Evolutionary conservation across 257 asterid genomes (phyloP).

Genomic region (Solanum dulcamara): DNA sequence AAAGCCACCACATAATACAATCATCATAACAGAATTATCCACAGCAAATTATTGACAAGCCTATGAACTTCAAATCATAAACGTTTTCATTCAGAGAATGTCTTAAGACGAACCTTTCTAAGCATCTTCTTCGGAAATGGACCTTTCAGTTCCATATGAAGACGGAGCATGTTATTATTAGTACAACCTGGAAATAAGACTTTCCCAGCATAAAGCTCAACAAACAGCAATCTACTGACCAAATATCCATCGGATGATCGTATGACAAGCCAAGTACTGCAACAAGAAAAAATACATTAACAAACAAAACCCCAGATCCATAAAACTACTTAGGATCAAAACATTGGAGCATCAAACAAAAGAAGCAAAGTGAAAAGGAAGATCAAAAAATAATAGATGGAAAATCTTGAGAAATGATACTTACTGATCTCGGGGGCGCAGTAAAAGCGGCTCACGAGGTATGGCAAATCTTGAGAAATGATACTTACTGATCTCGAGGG

Average conservation of each 20-base stretch:
- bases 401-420: constrained; percentile 5
- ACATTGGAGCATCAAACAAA: not conserved
- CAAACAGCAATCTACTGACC: constrained; percentile 98
- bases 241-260: constrained; percentile 94
- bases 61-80: not conserved
- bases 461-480: too few species aligned
- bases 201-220: constrained; percentile 89
- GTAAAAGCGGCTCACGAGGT: constrained; percentile 92
- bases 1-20: not conserved
- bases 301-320: not conserved
- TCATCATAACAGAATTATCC: not conserved
- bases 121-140: constrained; percentile 94
- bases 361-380: not conserved
- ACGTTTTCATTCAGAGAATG: not conserved
- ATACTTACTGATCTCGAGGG: too few species aligned
- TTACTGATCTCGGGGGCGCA: constrained; percentile 96
- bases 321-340: not conserved
- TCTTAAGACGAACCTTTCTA: not conserved
- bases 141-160: constrained; percentile 92
- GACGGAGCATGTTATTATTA: constrained; percentile 96
- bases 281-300: constrained; percentile 4
- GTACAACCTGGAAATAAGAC: constrained; percentile 85
- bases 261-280: constrained; percentile 85
- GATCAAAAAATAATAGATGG: not conserved
- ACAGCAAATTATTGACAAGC: not conserved